These are phyloP conservation scores for Medicago ruthenica DNA, from an alignment of 306 rosid genomes.

Conservation along the genomic window DNA sequence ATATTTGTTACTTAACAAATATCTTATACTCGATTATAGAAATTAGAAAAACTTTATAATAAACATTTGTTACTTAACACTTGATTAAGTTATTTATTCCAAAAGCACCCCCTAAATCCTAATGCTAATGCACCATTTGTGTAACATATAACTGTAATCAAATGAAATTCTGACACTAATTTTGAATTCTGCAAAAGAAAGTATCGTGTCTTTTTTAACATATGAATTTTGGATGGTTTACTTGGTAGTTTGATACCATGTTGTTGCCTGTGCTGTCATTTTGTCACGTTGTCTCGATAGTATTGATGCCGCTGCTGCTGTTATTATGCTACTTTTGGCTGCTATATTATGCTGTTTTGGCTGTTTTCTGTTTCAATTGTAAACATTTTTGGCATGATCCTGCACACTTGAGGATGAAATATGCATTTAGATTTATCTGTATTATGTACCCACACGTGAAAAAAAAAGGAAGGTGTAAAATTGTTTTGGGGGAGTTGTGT, in stretches of 20 bases:
- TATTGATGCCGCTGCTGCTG: neutral
- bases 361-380: neutral
- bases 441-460: neutral
- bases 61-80: neutral
- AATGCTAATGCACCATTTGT: neutral
- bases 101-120: neutral
- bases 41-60: neutral
- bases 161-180: neutral
- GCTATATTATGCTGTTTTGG: constrained; percentile 10
- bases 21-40: no score
- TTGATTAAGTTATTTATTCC: no score
- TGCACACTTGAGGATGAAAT: constrained; percentile 27
- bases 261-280: constrained; percentile 22
- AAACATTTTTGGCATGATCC: constrained; percentile 33
- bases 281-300: neutral
- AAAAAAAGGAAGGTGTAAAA: neutral
- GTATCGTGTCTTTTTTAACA: neutral
- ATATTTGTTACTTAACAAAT: no score
- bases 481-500: neutral
- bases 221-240: constrained; percentile 27
- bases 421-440: constrained; percentile 15
- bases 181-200: neutral
- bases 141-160: neutral
- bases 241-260: neutral
- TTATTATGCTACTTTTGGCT: constrained; percentile 10